Conservation (phyloP, 2,329 filamentous ascomycete genomes). For the Ustulina deusta region DNA sequence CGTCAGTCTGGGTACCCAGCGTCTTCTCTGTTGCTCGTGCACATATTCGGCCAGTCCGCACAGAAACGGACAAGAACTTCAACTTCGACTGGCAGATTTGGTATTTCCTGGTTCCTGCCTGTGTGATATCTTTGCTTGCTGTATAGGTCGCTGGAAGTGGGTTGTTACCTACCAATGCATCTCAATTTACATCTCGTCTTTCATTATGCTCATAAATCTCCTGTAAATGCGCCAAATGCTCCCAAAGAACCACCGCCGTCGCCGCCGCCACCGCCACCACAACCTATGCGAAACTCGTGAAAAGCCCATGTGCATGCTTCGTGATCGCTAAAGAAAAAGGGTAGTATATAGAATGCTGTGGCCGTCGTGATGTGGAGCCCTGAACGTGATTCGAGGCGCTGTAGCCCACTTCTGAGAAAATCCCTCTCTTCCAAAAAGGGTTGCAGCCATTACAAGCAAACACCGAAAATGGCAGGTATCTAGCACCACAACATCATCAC, state of each 20-base stretch:
- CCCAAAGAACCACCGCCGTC: conserved; percentile 23
- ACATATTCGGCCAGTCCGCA: neutral
- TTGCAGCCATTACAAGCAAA: neutral
- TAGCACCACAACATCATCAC: conserved; percentile 38
- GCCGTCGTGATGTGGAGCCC: conserved; percentile 7
- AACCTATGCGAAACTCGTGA: conserved; percentile 39
- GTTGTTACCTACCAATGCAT: conserved; percentile 37
- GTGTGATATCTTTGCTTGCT: neutral
- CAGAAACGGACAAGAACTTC: neutral
- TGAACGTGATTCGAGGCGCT: conserved; percentile 6
- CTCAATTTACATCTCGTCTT: conserved; percentile 34
- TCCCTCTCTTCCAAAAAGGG: conserved; percentile 7
- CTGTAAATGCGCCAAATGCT: conserved; percentile 46
- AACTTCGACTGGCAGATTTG: neutral
- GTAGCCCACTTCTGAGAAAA: conserved; percentile 16
- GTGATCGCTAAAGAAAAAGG: conserved; percentile 43
- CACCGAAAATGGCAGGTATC: neutral
- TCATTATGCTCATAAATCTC: conserved; percentile 46
- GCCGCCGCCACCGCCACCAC: conserved; percentile 23
- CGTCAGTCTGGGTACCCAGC: neutral
- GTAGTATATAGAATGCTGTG: conserved; percentile 18
- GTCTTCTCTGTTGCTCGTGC: neutral
- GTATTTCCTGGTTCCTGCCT: conserved; percentile 16
- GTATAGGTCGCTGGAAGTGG: conserved; percentile 19
- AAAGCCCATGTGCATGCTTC: conserved; percentile 44